Base-by-base conservation (phyloP, 2,329 filamentous ascomycete species). In the Cladophialophora chaetospira region DNA sequence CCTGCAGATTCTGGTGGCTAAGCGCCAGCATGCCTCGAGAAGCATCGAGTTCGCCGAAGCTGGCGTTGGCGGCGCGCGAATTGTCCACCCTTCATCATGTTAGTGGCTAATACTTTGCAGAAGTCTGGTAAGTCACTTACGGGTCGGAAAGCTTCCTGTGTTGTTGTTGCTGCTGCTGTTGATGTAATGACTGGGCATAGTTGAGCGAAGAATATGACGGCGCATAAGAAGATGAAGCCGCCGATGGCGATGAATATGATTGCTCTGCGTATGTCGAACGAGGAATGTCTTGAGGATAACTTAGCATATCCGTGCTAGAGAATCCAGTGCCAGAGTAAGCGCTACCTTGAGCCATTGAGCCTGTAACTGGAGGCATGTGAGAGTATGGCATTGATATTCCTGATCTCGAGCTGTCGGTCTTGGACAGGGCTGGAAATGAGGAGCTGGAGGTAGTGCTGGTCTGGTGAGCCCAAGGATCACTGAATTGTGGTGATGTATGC, bases 1-100 rank as follows among this genome's bases (percentile, higher is more conserved):
- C 91, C 75, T 64, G 61, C 3, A 67, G 28, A 48, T 58, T 63
- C 28, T 62, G 60, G 48, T 97, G 91, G 81, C 90, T 96, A 82
- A 97, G 89, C 33, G 91, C 91, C 23, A 97, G 83, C 89, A 97
- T 97, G 66, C 91, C 91, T 60, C 94, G 88, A 71, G 91, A 92
- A 21, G 92, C 92, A 72, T 97, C 93, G 55, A 97, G 85, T 25
- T 97, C 93, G 64, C 88, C 89, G 72, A 92, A 95, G 66, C 86
- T 88, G 66, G 87, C 80, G 77, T 82, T 75, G 81, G 83, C 71
- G 77, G 82, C 68, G 81, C 71, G 69, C 9, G 73, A 66, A 31
- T 53, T 61, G 6, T 57, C 59, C 26, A 56, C 40, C 44, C 62
- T 64, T 31, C 42, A 21, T 29, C 6, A n/a, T 21, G 9, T 45